Conservation (phyloP, 805 yeast species). For the Sungouiella thailandica region DNA sequence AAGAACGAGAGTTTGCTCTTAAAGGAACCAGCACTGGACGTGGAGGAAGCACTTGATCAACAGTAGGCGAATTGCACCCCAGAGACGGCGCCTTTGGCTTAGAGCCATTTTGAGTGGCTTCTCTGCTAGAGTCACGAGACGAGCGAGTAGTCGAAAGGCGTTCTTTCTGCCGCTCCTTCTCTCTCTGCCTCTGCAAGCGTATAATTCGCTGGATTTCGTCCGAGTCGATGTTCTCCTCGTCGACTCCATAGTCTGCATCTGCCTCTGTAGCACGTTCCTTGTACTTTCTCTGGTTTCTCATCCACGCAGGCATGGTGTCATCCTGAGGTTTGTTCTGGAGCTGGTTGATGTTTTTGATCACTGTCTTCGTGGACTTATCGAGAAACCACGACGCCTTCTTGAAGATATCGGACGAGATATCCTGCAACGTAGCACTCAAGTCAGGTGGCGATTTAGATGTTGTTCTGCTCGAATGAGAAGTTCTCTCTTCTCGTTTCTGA, state of each 20-base stretch:
- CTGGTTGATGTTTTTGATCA: constrained; percentile 58
- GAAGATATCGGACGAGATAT: constrained; percentile 51
- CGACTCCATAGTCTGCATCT: constrained; percentile 42
- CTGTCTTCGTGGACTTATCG: constrained; percentile 54
- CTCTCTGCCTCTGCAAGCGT: constrained; percentile 31
- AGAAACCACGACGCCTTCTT: constrained; percentile 57
- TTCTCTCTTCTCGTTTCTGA: background rate
- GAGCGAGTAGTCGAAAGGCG: constrained; percentile 6
- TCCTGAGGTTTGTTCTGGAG: constrained; percentile 32
- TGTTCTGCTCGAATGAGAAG: constrained; percentile 1
- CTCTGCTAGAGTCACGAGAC: constrained; percentile 4
- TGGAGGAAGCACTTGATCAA: background rate
- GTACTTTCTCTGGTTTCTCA: constrained; percentile 53
- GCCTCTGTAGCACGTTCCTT: constrained; percentile 29
- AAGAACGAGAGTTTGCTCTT: too few relatives aligned
- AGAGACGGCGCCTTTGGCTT: background rate
- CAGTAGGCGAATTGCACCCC: background rate
- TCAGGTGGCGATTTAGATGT: constrained; percentile 15
- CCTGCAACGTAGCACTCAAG: constrained; percentile 38
- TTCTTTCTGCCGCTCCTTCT: constrained; percentile 28
- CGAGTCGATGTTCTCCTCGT: constrained; percentile 41
- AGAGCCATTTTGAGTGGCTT: constrained; percentile 4
- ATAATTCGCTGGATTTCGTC: constrained; percentile 38
- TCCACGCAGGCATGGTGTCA: constrained; percentile 63
- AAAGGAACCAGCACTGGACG: constrained; percentile 3